Percentiles rank a stretch among this genome's conserved stretches.
phyloP scores from a whole-genome alignment of 2,329 filamentous ascomycete genomes.

The Plectosphaerella plurivora region DNA sequence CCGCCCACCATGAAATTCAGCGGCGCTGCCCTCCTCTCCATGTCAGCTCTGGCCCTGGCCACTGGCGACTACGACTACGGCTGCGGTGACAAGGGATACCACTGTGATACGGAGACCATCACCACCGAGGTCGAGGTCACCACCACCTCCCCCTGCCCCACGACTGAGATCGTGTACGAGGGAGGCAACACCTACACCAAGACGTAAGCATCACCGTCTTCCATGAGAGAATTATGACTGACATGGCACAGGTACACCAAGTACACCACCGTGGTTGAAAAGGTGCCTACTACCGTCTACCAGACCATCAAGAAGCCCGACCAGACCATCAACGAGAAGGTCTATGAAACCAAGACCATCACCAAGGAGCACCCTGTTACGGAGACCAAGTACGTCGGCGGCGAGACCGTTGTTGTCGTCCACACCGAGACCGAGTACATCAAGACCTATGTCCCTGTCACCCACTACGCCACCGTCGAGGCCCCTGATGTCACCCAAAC shows the following conservation, averaged over 20 bases:
- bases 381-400: slow-evolving; percentile 36
- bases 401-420: slow-evolving; percentile 31
- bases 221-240: background rate
- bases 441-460: slow-evolving; percentile 24
- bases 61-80: slow-evolving; percentile 8
- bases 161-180: slow-evolving; percentile 17
- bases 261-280: slow-evolving; percentile 21
- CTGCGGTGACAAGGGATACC: slow-evolving; percentile 2
- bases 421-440: slow-evolving; percentile 24
- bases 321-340: slow-evolving; percentile 29
- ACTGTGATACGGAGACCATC: slow-evolving; percentile 1
- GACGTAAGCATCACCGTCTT: slow-evolving; percentile 4
- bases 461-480: slow-evolving; percentile 26
- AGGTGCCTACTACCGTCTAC: slow-evolving; percentile 25
- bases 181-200: slow-evolving; percentile 14
- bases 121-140: slow-evolving; percentile 20
- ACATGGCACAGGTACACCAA: slow-evolving; percentile 13
- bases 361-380: slow-evolving; percentile 42
- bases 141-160: slow-evolving; percentile 35
- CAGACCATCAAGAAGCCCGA: slow-evolving; percentile 27
- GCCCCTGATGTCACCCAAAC: slow-evolving; percentile 31
- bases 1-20: slow-evolving; percentile 9
- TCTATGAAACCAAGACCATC: slow-evolving; percentile 34
- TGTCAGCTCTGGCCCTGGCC: slow-evolving; percentile 7
- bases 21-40: slow-evolving; percentile 6